phyloP scores from a whole-genome alignment of 345 rosid genomes.

The Psidium guajava region DNA sequence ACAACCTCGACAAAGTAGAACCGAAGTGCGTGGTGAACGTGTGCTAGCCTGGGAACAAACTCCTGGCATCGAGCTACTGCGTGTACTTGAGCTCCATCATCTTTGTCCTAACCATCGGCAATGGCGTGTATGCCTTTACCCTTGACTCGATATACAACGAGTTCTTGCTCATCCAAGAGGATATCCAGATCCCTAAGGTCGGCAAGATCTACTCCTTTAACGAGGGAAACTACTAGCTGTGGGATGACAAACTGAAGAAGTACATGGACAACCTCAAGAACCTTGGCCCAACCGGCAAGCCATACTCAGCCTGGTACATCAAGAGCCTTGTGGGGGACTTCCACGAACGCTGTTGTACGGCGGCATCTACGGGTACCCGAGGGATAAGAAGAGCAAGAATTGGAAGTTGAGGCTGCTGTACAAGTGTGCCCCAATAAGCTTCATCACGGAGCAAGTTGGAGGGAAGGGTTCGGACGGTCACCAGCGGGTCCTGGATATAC shows the following conservation, averaged over 20 bases:
- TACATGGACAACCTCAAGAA: conserved; percentile 86
- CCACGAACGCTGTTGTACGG: conserved; percentile 81
- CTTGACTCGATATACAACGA: conserved; percentile 94
- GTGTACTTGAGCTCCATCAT: conserved; percentile 93
- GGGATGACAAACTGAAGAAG: conserved; percentile 90
- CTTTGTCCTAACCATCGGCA: conserved; percentile 73
- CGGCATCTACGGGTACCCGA: conserved; percentile 90
- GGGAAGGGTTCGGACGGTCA: conserved; percentile 97
- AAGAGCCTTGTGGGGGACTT: conserved; percentile 97
- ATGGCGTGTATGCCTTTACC: conserved; percentile 72
- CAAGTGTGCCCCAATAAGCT: conserved; percentile 98
- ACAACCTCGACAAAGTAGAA: conserved; percentile 33
- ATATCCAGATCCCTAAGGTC: conserved; percentile 65
- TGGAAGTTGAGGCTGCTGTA: conserved; percentile 87
- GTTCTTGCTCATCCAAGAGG: conserved; percentile 81
- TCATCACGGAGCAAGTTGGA: conserved; percentile 88
- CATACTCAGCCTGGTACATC: conserved; percentile 86
- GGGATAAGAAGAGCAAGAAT: conserved; percentile 86
- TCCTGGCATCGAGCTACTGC: conserved; percentile 89
- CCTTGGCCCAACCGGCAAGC: conserved; percentile 79
- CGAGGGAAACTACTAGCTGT: conserved; percentile 88
- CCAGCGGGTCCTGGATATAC: conserved; percentile 66
- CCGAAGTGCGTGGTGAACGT: conserved; percentile 71
- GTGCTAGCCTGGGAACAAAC: conserved; percentile 91
- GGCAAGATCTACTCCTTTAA: conserved; percentile 85